Percentiles rank a stretch among this genome's conserved stretches.
These are phyloP conservation scores for Debaryomyces prosopidis DNA, from an alignment of 805 yeast genomes.

Conservation along the genomic window DNA sequence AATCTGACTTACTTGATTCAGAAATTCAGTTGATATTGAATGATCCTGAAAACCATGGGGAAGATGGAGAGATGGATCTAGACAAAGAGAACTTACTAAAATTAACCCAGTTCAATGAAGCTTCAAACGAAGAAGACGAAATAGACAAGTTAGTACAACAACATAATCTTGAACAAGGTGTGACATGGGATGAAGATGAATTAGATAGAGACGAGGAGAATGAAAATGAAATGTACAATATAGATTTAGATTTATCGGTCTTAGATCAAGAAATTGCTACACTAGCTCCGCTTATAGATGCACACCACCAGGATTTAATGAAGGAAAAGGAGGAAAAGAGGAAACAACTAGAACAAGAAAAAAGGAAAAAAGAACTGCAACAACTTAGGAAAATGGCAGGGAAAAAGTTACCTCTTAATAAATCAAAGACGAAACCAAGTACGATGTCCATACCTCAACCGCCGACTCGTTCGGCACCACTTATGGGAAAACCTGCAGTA, in stretches of 20 bases:
- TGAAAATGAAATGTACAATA: slow-evolving; percentile 7
- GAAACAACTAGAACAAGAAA: slow-evolving; percentile 20
- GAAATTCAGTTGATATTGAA: slow-evolving; percentile 32
- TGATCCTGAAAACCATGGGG: slow-evolving; percentile 17
- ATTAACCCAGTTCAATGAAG: slow-evolving; percentile 17
- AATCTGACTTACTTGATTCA: slow-evolving; percentile 28
- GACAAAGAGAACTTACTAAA: slow-evolving; percentile 16
- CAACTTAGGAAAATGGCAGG: slow-evolving; percentile 6
- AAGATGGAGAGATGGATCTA: slow-evolving; percentile 10
- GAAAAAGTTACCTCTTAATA: slow-evolving; percentile 1
- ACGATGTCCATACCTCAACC: not conserved
- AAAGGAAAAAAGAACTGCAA: slow-evolving; percentile 14
- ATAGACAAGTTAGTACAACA: slow-evolving; percentile 35
- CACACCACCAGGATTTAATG: slow-evolving; percentile 29
- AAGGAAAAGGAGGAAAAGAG: slow-evolving; percentile 21
- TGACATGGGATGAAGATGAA: slow-evolving; percentile 21
- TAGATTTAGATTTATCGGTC: slow-evolving; percentile 29
- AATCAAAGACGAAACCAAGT: not conserved
- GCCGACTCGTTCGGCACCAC: slow-evolving; percentile 19
- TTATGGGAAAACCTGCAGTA: slow-evolving; percentile 33
- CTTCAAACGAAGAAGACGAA: slow-evolving; percentile 40
- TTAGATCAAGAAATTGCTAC: slow-evolving; percentile 44
- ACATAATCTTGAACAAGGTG: slow-evolving; percentile 37
- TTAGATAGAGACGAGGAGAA: slow-evolving; percentile 6
- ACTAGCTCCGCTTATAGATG: slow-evolving; percentile 40